Base-by-base conservation (phyloP, 257 asterid species). In the Solanum pinnatisectum region DNA sequence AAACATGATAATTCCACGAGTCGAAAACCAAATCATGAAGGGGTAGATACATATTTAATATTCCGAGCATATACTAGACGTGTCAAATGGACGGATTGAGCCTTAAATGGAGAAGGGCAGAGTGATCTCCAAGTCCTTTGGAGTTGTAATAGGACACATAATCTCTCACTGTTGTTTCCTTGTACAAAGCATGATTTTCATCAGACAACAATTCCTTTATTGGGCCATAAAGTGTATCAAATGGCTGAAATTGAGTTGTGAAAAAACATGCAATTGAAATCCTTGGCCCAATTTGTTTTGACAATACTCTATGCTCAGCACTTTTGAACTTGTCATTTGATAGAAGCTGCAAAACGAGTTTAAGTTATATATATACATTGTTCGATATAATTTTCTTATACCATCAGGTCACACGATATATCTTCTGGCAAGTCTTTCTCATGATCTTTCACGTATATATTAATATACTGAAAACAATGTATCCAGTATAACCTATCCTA, bases 191-290 rank as follows among this genome's bases (percentile, higher is more conserved):
- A 32, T 93, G 95, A 82, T 87, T 91, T 35, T 89, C 88, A 74
- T 92, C 88, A 1, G 95, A 91, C 35, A 93, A 33, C 16, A 94
- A 90, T 87, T 92, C 91, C 73, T 94, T 84, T 32, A 94, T 90
- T 6, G 98, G 98, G 4, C 94, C 95, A 49, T 88, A 91, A 20
- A 90, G 88, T 87, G 84, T 91, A 71, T 37, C 92, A 94, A 88
- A 87, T 90, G 84, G 12, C 77, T 87, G 11, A 91, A 33, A 56
- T 94, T 88, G 2, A 96, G 96, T 81, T 87, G 79, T 94, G 89
- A 94, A 94, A 92, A 95, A 94, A 87, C 96, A 94, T 8, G 96
- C 96, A 0, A 92, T 86, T 13, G 98, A 95, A 2, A 95, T 91
- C 3, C 98, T 94, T 52, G 91, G 89, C 23, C 94, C 98, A 12